A percentile compares a stretch with the other conserved stretches of the same genome.
phyloP scores from a whole-genome alignment of 2,329 filamentous ascomycete species.

The Pezicula rhizophila region DNA sequence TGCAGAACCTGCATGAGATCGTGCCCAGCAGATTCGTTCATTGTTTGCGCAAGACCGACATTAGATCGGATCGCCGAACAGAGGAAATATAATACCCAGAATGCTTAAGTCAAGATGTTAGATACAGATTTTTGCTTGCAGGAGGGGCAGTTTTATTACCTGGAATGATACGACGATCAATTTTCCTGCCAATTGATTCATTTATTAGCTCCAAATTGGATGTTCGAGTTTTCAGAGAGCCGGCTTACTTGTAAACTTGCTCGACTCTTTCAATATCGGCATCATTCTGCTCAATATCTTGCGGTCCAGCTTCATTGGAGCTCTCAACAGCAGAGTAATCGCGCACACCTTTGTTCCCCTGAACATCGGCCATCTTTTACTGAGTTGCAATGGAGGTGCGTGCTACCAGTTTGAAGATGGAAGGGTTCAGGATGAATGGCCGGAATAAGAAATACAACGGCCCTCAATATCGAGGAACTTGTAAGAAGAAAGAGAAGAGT shows the following conservation, averaged over 20 bases:
- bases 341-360: slow-evolving; percentile 3
- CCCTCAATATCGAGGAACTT: too few species aligned
- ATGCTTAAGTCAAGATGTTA: slow-evolving; percentile 43
- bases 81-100: slow-evolving; percentile 88
- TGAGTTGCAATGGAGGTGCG: slow-evolving; percentile 25
- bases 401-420: slow-evolving; percentile 20
- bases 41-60: slow-evolving; percentile 89
- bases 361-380: slow-evolving; percentile 19
- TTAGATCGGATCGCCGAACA: slow-evolving; percentile 90
- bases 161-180: slow-evolving; percentile 52
- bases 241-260: slow-evolving; percentile 30
- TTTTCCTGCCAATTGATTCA: slow-evolving; percentile 30
- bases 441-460: too few species aligned
- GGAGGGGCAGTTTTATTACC: slow-evolving; percentile 19
- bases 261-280: slow-evolving; percentile 26
- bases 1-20: slow-evolving; percentile 68
- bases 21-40: slow-evolving; percentile 68
- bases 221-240: neutral
- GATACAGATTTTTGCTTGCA: neutral
- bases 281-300: slow-evolving; percentile 13
- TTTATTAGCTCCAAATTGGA: neutral
- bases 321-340: slow-evolving; percentile 3
- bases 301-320: neutral
- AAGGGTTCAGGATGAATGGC: neutral
- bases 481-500: too few species aligned